phyloP scores from a whole-genome alignment of 495 filamentous ascomycete genomes.

The Gamarada debralockiae region DNA sequence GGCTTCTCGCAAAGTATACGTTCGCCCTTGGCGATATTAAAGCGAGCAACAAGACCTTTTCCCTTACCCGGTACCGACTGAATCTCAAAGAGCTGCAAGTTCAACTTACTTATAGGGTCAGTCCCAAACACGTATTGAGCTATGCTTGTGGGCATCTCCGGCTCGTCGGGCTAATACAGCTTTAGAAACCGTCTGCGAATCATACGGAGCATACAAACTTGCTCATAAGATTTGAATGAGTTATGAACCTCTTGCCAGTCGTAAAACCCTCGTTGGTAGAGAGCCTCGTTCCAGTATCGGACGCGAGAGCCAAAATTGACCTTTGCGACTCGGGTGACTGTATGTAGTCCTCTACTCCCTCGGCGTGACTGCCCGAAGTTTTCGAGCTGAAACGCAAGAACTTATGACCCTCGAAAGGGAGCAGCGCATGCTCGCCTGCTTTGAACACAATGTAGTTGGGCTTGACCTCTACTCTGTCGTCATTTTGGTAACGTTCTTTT shows the following conservation, averaged over 20 bases:
- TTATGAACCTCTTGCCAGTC: conserved; percentile 17
- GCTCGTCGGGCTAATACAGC: conserved; percentile 19
- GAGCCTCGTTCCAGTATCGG: conserved; percentile 11
- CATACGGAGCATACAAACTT: background rate
- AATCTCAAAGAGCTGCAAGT: conserved; percentile 25
- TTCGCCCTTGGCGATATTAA: conserved; percentile 34
- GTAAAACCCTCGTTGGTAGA: conserved; percentile 11
- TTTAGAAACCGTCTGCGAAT: background rate
- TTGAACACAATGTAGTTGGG: conserved; percentile 27
- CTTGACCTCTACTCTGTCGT: conserved; percentile 22
- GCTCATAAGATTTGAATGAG: conserved; percentile 18
- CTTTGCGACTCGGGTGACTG: conserved; percentile 7
- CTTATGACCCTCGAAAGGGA: conserved; percentile 31
- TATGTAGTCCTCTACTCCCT: conserved; percentile 12
- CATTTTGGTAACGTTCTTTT: conserved; percentile 24
- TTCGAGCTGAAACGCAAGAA: conserved; percentile 32
- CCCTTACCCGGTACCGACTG: conserved; percentile 33
- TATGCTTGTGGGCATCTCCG: conserved; percentile 14
- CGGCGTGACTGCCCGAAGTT: conserved; percentile 22
- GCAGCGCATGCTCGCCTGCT: conserved; percentile 27
- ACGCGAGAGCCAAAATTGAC: conserved; percentile 18
- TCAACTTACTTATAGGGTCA: conserved; percentile 13
- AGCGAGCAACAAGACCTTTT: conserved; percentile 32
- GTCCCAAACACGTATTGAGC: conserved; percentile 13
- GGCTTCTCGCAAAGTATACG: conserved; percentile 35